phyloP scores from a whole-genome alignment of 2,329 filamentous ascomycete genomes.

The Alternaria dauci region DNA sequence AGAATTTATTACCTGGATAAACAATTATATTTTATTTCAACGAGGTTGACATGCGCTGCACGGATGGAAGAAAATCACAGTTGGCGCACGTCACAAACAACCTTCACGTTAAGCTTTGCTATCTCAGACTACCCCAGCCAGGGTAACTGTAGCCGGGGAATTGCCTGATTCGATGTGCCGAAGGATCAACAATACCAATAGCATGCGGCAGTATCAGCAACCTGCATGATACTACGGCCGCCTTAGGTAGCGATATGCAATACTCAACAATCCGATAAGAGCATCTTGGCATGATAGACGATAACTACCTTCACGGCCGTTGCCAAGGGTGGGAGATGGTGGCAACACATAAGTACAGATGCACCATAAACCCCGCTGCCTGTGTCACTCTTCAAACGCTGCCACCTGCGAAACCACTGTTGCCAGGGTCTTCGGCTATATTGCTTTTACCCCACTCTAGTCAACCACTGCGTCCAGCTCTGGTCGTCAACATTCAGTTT shows the following conservation, averaged over 20 bases:
- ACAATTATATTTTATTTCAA: background rate
- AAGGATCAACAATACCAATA: slow-evolving; percentile 27
- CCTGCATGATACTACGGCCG: slow-evolving; percentile 19
- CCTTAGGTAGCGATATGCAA: slow-evolving; percentile 23
- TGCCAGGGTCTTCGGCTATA: background rate
- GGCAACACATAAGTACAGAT: slow-evolving; percentile 6
- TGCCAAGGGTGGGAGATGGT: slow-evolving; percentile 29
- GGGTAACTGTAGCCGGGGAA: slow-evolving; percentile 25
- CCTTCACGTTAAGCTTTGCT: background rate
- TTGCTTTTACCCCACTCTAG: background rate
- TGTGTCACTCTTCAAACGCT: background rate
- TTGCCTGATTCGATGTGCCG: slow-evolving; percentile 33
- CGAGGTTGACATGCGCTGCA: background rate
- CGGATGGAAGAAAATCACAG: background rate
- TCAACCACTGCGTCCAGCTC: background rate
- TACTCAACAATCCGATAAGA: slow-evolving; percentile 20
- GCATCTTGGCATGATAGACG: slow-evolving; percentile 14
- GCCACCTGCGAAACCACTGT: background rate
- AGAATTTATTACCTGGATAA: background rate
- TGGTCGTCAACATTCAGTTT: background rate
- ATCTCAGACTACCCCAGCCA: slow-evolving; percentile 12
- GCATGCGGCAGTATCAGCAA: slow-evolving; percentile 17
- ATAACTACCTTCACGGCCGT: slow-evolving; percentile 24
- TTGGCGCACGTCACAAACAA: background rate
- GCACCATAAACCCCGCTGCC: background rate